A percentile compares a stretch with the other conserved stretches of the same genome.
Conservation (phyloP, 495 filamentous ascomycete species). For the Bathelium albidoporum region DNA sequence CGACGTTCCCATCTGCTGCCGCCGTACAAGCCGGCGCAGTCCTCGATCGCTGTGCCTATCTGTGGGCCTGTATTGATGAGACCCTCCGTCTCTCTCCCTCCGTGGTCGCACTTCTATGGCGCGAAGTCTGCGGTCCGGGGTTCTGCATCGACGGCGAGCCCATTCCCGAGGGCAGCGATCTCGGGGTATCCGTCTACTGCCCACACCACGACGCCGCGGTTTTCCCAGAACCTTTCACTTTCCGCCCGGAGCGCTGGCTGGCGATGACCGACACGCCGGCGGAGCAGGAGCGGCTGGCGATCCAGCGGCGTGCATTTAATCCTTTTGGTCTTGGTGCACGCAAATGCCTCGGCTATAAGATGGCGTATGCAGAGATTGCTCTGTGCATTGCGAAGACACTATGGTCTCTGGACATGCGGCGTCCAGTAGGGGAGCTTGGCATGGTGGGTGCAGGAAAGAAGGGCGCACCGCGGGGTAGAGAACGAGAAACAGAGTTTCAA, state of each 20-base stretch:
- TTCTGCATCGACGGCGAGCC: slow-evolving; percentile 13
- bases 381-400: slow-evolving; percentile 20
- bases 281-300: not conserved
- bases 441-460: too few species aligned
- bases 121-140: slow-evolving; percentile 18
- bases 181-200: slow-evolving; percentile 16
- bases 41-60: slow-evolving; percentile 25
- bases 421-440: too few species aligned
- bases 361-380: slow-evolving; percentile 24
- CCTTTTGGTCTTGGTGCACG: slow-evolving; percentile 24
- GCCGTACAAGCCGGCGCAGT: slow-evolving; percentile 25
- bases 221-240: slow-evolving; percentile 13
- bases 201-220: slow-evolving; percentile 20
- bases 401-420: too few species aligned
- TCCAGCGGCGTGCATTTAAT: slow-evolving; percentile 16
- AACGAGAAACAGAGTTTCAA: too few species aligned
- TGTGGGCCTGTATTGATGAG: slow-evolving; percentile 27
- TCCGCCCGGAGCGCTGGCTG: slow-evolving; percentile 15
- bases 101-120: slow-evolving; percentile 11
- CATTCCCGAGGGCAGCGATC: slow-evolving; percentile 17
- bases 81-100: slow-evolving; percentile 25
- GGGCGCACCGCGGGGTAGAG: too few species aligned
- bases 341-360: slow-evolving; percentile 21
- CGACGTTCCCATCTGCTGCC: slow-evolving; percentile 20
- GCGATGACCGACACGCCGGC: not conserved